Evolutionary conservation across 108 stramenopile genomes (phyloP).

Genomic region (Ochromonas danica): DNA sequence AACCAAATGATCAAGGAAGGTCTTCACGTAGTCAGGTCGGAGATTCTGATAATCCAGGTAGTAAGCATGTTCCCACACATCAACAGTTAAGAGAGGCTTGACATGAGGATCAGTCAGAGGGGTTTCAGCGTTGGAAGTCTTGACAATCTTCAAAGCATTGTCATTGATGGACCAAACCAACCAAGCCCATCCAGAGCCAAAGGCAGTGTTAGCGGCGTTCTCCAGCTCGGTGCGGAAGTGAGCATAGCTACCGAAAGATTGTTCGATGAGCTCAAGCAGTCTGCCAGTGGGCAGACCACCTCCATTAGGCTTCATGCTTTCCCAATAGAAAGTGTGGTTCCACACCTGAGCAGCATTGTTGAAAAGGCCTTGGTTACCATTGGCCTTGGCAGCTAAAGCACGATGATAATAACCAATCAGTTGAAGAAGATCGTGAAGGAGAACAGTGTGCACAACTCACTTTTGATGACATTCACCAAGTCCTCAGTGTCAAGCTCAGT

Average conservation of each 20-base stretch:
- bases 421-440: no score
- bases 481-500: constrained; percentile 38
- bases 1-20: constrained; percentile 33
- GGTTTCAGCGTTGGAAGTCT: constrained; percentile 49
- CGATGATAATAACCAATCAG: no score
- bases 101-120: constrained; percentile 39
- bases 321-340: constrained; percentile 77
- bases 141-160: constrained; percentile 36
- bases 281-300: constrained; percentile 61
- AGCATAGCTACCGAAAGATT: constrained; percentile 48
- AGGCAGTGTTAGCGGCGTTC: constrained; percentile 43
- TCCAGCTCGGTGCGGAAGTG: constrained; percentile 46
- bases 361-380: constrained; percentile 44
- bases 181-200: constrained; percentile 59
- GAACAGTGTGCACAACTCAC: no score
- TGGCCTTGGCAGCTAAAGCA: constrained; percentile 25
- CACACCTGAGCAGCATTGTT: constrained; percentile 68
- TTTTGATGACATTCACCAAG: constrained; percentile 44
- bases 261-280: constrained; percentile 47
- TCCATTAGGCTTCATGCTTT: constrained; percentile 63
- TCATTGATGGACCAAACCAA: constrained; percentile 39
- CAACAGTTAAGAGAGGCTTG: constrained; percentile 53
- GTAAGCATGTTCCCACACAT: constrained; percentile 65
- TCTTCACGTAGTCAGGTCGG: constrained; percentile 38
- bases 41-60: constrained; percentile 62